Evolutionary conservation across 2,329 filamentous ascomycete genomes (phyloP).

Genomic region (Arthroderma sp.): DNA sequence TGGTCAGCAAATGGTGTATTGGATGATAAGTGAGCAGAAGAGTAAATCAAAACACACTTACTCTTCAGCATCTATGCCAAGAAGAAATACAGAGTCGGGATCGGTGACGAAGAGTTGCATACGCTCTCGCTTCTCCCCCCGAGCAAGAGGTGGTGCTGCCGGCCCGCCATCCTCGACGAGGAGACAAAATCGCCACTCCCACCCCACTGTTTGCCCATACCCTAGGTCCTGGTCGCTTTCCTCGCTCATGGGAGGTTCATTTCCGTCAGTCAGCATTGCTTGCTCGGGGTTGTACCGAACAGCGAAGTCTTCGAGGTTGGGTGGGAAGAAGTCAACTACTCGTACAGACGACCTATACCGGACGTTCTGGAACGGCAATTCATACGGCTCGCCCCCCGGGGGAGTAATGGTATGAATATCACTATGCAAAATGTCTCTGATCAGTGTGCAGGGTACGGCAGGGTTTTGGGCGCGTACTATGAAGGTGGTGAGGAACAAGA

Average conservation of each 20-base stretch:
- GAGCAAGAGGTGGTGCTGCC: slow-evolving; percentile 10
- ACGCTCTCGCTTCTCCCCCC: slow-evolving; percentile 29
- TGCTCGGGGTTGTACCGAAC: slow-evolving; percentile 36
- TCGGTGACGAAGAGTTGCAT: slow-evolving; percentile 59
- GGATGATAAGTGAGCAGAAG: background rate
- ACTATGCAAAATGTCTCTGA: slow-evolving; percentile 39
- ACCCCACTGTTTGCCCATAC: slow-evolving; percentile 25
- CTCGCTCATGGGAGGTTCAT: slow-evolving; percentile 13
- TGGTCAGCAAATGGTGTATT: too few species aligned
- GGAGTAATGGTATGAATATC: slow-evolving; percentile 34
- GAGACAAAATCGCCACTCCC: slow-evolving; percentile 78
- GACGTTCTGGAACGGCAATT: slow-evolving; percentile 59
- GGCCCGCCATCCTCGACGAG: slow-evolving; percentile 56
- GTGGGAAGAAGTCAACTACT: slow-evolving; percentile 71
- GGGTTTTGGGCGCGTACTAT: slow-evolving; percentile 36
- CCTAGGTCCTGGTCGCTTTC: slow-evolving; percentile 9
- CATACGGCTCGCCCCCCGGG: slow-evolving; percentile 31
- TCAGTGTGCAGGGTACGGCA: slow-evolving; percentile 25
- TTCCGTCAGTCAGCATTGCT: slow-evolving; percentile 35
- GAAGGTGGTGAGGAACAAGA: background rate
- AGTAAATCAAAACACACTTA: slow-evolving; percentile 27
- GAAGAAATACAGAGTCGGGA: slow-evolving; percentile 41
- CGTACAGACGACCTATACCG: slow-evolving; percentile 58
- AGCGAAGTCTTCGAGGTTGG: slow-evolving; percentile 58
- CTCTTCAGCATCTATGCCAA: slow-evolving; percentile 43